Percentiles rank a stretch among this genome's conserved stretches.
Evolutionary conservation across 805 yeast genomes (phyloP).

Genomic region (Saturnispora serradocipensis): DNA sequence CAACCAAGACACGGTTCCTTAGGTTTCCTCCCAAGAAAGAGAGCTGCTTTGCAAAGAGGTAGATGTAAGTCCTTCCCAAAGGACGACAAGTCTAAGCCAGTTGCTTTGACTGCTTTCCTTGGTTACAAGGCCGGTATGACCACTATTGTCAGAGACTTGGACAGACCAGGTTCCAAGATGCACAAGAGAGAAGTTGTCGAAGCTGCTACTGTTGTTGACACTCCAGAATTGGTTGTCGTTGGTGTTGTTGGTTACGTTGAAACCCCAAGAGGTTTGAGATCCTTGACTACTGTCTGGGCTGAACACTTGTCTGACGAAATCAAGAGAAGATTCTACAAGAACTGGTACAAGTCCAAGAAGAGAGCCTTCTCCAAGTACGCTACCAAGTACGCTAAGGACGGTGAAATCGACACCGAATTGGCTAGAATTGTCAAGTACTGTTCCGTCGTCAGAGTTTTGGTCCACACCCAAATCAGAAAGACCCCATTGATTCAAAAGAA

Average conservation of each 20-base stretch:
- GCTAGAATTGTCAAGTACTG: conserved; percentile 99
- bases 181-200: conserved; percentile 99
- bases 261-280: conserved; percentile 99
- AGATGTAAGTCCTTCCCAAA: conserved; percentile 99
- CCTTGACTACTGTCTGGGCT: conserved; percentile 99
- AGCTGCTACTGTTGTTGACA: conserved; percentile 98
- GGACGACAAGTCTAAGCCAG: conserved; percentile 96
- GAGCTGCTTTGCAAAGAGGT: conserved; percentile 98
- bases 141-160: conserved; percentile 99
- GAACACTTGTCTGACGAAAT: conserved; percentile 99
- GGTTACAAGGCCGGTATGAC: conserved; percentile 99
- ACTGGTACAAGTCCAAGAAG: conserved; percentile 99
- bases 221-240: conserved; percentile 97
- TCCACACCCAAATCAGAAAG: conserved; percentile 99
- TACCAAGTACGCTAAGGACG: conserved; percentile 91
- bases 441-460: conserved; percentile 96
- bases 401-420: conserved; percentile 86
- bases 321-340: conserved; percentile 99
- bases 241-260: conserved; percentile 99
- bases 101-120: conserved; percentile 97
- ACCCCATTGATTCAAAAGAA: conserved; percentile 98
- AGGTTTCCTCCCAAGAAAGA: conserved; percentile 99
- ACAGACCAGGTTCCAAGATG: conserved; percentile 99
- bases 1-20: conserved; percentile 99
- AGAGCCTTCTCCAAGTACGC: conserved; percentile 99